A percentile compares a stretch with the other conserved stretches of the same genome.
phyloP scores from a whole-genome alignment of 371 early-diverging fungal genomes.

The Gilbertella persicaria region DNA sequence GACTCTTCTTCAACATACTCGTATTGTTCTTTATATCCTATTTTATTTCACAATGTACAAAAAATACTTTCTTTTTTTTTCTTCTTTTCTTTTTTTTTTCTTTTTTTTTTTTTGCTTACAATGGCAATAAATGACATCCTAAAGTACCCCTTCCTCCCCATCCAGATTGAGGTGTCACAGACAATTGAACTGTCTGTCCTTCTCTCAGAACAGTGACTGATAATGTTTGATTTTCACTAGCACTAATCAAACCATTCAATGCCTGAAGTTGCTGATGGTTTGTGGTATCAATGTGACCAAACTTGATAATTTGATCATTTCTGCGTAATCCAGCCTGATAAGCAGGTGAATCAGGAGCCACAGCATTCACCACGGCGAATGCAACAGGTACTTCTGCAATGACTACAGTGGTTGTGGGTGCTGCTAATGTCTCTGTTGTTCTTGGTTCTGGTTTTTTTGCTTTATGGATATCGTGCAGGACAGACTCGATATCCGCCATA shows the following conservation, averaged over 20 bases:
- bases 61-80: background rate
- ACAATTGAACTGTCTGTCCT: conserved; percentile 27
- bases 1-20: too few relatives aligned
- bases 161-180: conserved; percentile 58
- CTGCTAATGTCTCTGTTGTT: conserved; percentile 4
- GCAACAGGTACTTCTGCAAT: conserved; percentile 26
- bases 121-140: conserved; percentile 59
- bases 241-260: conserved; percentile 55
- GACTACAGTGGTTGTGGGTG: conserved; percentile 10
- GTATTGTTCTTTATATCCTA: too few relatives aligned
- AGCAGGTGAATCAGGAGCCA: conserved; percentile 85
- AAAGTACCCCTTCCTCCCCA: conserved; percentile 81
- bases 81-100: background rate
- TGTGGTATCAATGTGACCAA: conserved; percentile 55
- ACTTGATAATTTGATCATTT: conserved; percentile 65
- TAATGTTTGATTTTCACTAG: conserved; percentile 54
- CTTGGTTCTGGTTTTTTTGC: conserved; percentile 17
- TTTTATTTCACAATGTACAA: background rate
- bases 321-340: conserved; percentile 62
- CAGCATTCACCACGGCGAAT: conserved; percentile 81
- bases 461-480: conserved; percentile 67
- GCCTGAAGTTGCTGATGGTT: conserved; percentile 55
- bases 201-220: conserved; percentile 51
- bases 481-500: conserved; percentile 72
- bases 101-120: too few relatives aligned